Evolutionary conservation across 345 rosid species (phyloP).

Genomic region (Sonneratia alba): DNA sequence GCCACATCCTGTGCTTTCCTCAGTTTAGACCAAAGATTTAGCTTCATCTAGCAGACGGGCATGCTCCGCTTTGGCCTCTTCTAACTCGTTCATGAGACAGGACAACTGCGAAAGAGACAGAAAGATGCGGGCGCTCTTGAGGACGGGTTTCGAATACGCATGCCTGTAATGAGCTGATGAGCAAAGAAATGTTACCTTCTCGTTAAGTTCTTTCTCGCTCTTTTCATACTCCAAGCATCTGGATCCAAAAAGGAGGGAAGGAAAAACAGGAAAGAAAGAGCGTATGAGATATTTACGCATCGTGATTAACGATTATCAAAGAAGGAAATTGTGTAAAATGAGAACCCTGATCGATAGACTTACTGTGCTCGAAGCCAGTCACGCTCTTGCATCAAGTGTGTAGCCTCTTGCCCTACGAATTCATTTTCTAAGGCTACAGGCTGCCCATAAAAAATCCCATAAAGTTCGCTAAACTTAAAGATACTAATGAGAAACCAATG

Average conservation of each 20-base stretch:
- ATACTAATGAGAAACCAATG: background rate
- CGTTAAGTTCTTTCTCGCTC: constrained; percentile 39
- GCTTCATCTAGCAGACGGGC: constrained; percentile 32
- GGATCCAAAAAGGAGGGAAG: constrained; percentile 4
- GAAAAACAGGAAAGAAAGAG: background rate
- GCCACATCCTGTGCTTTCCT: constrained; percentile 20
- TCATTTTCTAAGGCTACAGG: constrained; percentile 4
- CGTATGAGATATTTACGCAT: background rate
- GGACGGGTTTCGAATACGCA: background rate
- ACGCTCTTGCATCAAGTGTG: constrained; percentile 52
- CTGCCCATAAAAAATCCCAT: background rate
- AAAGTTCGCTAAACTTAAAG: background rate
- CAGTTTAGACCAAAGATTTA: constrained; percentile 23
- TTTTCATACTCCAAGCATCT: constrained; percentile 64
- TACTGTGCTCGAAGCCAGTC: constrained; percentile 53
- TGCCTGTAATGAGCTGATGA: background rate
- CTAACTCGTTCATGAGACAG: constrained; percentile 39
- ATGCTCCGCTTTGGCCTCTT: constrained; percentile 28
- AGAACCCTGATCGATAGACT: constrained; percentile 12
- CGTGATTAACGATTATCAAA: background rate
- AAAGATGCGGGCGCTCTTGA: background rate
- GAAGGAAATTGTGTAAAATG: background rate
- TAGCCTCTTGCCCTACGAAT: constrained; percentile 14
- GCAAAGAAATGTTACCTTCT: constrained; percentile 34
- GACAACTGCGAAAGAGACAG: constrained; percentile 29